Conservation (phyloP, 352 stramenopile species). For the Phytophthora constricta region DNA sequence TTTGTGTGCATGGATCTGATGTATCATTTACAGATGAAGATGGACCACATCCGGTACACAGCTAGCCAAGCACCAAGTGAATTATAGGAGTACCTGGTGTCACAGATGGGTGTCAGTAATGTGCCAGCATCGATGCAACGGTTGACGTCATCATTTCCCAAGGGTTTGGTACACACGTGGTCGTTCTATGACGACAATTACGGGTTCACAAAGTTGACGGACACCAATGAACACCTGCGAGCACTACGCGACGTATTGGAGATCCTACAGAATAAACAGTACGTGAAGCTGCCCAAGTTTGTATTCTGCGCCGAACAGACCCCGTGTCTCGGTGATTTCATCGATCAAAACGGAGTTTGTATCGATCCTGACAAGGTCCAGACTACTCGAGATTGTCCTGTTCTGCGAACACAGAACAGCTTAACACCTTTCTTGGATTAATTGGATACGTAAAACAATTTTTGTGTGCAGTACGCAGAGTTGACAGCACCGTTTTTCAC, state of each 20-base stretch:
- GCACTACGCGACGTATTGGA: slow-evolving; percentile 7
- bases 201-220: no score
- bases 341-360: slow-evolving; percentile 11
- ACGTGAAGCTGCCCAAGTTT: slow-evolving; percentile 30
- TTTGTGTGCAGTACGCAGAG: not conserved
- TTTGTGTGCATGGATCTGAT: no score
- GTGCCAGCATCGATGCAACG: no score
- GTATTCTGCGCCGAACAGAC: slow-evolving; percentile 26
- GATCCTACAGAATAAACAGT: slow-evolving; percentile 2
- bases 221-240: no score
- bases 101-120: no score
- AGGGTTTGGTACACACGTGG: no score
- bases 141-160: no score
- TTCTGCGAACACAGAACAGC: not conserved
- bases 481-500: not conserved
- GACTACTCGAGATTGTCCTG: slow-evolving; percentile 14
- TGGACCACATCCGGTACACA: no score
- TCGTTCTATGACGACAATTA: no score
- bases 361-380: slow-evolving; percentile 22
- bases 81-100: no score
- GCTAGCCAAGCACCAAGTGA: no score
- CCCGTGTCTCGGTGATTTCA: slow-evolving; percentile 22
- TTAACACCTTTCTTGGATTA: not conserved
- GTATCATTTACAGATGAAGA: no score
- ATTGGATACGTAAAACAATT: not conserved